Conservation (phyloP, 495 filamentous ascomycete species). For the Annulohypoxylon bovei region DNA sequence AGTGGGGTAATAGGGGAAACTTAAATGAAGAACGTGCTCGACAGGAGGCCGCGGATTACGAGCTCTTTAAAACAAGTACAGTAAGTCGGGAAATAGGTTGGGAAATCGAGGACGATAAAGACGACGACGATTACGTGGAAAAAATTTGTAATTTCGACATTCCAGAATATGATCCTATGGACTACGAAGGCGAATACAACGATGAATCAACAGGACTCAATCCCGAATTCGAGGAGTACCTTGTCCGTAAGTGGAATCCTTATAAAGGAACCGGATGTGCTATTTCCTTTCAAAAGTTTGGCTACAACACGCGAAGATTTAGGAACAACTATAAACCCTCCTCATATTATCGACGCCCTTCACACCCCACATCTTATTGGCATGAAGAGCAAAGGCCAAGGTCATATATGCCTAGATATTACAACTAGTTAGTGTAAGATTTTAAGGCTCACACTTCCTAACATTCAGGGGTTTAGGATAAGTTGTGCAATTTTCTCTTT, state of each 20-base stretch:
- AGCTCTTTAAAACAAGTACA: slow-evolving; percentile 23
- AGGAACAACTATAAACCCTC: neutral
- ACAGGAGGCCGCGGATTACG: slow-evolving; percentile 18
- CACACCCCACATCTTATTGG: neutral
- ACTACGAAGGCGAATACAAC: neutral
- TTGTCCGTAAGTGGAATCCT: slow-evolving; percentile 23
- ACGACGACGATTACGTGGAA: neutral
- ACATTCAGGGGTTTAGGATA: too few relatives aligned
- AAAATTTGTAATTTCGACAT: neutral
- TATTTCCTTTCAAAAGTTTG: slow-evolving; percentile 19
- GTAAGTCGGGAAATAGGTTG: neutral
- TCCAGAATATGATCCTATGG: neutral
- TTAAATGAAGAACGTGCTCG: neutral
- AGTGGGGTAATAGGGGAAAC: slow-evolving; percentile 1
- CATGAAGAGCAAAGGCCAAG: neutral
- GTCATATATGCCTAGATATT: neutral
- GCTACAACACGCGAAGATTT: slow-evolving; percentile 3
- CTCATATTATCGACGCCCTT: neutral
- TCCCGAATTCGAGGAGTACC: slow-evolving; percentile 13
- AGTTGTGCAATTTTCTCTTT: too few relatives aligned
- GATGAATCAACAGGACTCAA: neutral
- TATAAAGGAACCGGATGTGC: neutral
- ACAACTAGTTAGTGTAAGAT: too few relatives aligned
- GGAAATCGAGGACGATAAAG: slow-evolving; percentile 10
- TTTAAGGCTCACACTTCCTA: too few relatives aligned